Conservation (phyloP, 148 eudicot genomes). For the Cornus suecica region DNA sequence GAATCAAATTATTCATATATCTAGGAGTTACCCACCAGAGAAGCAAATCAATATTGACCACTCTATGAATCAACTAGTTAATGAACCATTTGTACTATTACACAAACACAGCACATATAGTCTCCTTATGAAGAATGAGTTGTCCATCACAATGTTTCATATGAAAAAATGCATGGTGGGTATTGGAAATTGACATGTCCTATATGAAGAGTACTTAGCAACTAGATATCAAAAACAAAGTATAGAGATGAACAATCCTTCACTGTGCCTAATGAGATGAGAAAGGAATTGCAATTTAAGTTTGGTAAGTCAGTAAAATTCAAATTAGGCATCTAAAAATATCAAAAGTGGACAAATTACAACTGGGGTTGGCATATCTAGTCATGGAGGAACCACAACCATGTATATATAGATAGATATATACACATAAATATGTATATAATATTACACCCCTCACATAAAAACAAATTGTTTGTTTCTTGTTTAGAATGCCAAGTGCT, state of each 20-base stretch:
- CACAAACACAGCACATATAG: too few relatives aligned
- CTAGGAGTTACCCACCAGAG: too few relatives aligned
- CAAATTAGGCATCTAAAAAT: not conserved
- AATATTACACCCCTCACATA: conserved; percentile 1
- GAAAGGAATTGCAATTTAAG: too few relatives aligned
- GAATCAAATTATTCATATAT: too few relatives aligned
- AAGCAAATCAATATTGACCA: too few relatives aligned
- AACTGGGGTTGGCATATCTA: not conserved
- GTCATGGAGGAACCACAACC: not conserved
- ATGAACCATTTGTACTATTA: too few relatives aligned
- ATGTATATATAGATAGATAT: not conserved
- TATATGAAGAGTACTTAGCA: not conserved
- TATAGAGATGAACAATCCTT: not conserved
- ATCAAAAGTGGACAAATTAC: not conserved
- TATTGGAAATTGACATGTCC: not conserved
- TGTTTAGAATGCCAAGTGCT: conserved; percentile 4
- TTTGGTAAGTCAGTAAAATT: not conserved
- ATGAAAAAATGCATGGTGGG: too few relatives aligned
- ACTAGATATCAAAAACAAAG: not conserved
- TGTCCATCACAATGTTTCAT: too few relatives aligned
- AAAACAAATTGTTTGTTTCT: conserved; percentile 7
- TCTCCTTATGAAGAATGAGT: too few relatives aligned
- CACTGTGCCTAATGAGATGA: not conserved
- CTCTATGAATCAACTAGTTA: too few relatives aligned
- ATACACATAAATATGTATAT: not conserved